Evolutionary conservation across 2,329 filamentous ascomycete species (phyloP).

Genomic region (Chalara sp.): DNA sequence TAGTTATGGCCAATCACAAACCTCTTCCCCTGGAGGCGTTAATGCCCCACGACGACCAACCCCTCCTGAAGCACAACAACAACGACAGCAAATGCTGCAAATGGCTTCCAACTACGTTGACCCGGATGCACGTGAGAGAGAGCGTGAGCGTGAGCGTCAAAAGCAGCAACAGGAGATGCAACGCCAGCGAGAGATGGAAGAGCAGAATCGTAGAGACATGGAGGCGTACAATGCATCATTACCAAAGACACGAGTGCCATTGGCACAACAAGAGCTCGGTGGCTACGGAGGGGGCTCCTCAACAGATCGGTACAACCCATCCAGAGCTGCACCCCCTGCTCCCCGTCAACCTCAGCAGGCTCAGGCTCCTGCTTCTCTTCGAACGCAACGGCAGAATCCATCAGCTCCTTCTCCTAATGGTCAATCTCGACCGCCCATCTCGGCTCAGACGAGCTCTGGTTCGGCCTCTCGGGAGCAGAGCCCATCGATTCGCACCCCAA

Average conservation of each 20-base stretch:
- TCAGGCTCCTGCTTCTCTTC: slow-evolving; percentile 48
- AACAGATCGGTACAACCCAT: slow-evolving; percentile 73
- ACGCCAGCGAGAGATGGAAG: slow-evolving; percentile 48
- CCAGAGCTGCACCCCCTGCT: slow-evolving; percentile 74
- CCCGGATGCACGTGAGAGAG: slow-evolving; percentile 42
- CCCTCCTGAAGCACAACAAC: slow-evolving; percentile 38
- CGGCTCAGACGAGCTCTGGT: slow-evolving; percentile 42
- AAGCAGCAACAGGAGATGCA: slow-evolving; percentile 38
- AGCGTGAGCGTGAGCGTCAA: slow-evolving; percentile 56
- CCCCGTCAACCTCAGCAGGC: slow-evolving; percentile 48
- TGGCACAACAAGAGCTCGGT: slow-evolving; percentile 87
- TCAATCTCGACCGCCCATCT: slow-evolving; percentile 38
- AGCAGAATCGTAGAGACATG: slow-evolving; percentile 66
- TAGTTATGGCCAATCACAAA: slow-evolving; percentile 28
- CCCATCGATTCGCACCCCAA: slow-evolving; percentile 25
- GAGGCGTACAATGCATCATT: slow-evolving; percentile 87
- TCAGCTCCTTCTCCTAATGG: slow-evolving; percentile 50
- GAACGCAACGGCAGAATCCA: slow-evolving; percentile 79
- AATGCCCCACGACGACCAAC: slow-evolving; percentile 37
- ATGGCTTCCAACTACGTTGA: slow-evolving; percentile 48
- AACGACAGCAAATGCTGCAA: slow-evolving; percentile 51
- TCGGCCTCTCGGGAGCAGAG: slow-evolving; percentile 32
- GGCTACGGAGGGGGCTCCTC: slow-evolving; percentile 40
- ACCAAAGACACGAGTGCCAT: slow-evolving; percentile 70
- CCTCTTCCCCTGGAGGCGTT: slow-evolving; percentile 1